phyloP scores from a whole-genome alignment of 2,329 filamentous ascomycete genomes.

The Penicillium brasilianum region DNA sequence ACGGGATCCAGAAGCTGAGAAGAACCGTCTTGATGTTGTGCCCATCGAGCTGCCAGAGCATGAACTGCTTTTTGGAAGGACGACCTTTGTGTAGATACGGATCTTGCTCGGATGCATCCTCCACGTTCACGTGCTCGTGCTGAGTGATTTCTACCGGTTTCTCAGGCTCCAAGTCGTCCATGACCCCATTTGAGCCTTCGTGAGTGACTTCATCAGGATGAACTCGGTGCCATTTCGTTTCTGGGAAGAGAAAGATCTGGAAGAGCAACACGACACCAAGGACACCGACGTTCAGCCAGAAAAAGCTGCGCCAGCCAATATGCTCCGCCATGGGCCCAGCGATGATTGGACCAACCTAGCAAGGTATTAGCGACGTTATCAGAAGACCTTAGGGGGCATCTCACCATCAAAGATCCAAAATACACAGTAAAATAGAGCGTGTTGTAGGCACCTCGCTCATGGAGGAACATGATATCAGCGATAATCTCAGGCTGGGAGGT shows the following conservation, averaged over 20 bases:
- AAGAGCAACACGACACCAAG: slow-evolving; percentile 57
- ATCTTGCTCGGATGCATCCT: slow-evolving; percentile 49
- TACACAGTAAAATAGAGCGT: slow-evolving; percentile 67
- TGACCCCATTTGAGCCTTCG: neutral
- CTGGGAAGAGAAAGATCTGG: slow-evolving; percentile 65
- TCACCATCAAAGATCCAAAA: slow-evolving; percentile 65
- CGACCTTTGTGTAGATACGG: slow-evolving; percentile 61
- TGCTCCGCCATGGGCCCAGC: slow-evolving; percentile 65
- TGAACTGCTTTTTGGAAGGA: slow-evolving; percentile 63
- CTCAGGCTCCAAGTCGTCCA: slow-evolving; percentile 21
- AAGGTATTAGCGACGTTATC: slow-evolving; percentile 26
- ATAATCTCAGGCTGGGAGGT: slow-evolving; percentile 67
- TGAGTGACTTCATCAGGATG: slow-evolving; percentile 35
- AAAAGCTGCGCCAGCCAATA: slow-evolving; percentile 66
- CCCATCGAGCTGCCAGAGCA: slow-evolving; percentile 56
- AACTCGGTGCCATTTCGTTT: slow-evolving; percentile 63
- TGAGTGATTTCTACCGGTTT: slow-evolving; percentile 20
- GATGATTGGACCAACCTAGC: slow-evolving; percentile 60
- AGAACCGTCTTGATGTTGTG: slow-evolving; percentile 54
- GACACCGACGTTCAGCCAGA: slow-evolving; percentile 67
- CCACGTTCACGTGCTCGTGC: slow-evolving; percentile 25
- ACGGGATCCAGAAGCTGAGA: slow-evolving; percentile 64
- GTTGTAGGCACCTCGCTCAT: slow-evolving; percentile 67
- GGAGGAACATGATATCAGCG: slow-evolving; percentile 68
- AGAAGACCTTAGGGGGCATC: slow-evolving; percentile 21